These are phyloP conservation scores for Mixia osmundae DNA, from an alignment of 1,284 basidiomycete genomes.

Conservation along the genomic window DNA sequence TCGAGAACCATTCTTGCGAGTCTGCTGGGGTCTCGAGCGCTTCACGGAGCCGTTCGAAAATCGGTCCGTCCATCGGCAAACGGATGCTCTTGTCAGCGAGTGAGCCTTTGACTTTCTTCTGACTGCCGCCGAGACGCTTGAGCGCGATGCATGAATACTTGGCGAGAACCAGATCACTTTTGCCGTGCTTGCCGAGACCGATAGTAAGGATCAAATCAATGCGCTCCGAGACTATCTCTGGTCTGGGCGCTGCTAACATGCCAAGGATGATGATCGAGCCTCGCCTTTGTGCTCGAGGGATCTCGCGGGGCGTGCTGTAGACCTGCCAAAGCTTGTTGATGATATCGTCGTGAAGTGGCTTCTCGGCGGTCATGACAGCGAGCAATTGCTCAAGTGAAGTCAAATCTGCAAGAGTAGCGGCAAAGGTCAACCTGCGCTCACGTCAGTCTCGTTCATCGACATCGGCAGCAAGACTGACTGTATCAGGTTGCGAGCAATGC, in stretches of 20 bases:
- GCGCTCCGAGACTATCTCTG: constrained; percentile 62
- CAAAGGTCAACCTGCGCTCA: constrained; percentile 46
- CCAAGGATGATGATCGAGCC: constrained; percentile 86
- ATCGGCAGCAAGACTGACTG: constrained; percentile 38
- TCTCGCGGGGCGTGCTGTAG: constrained; percentile 54
- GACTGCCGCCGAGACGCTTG: constrained; percentile 74
- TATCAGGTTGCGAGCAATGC: constrained; percentile 97
- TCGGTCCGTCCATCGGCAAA: constrained; percentile 61
- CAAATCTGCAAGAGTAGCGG: constrained; percentile 77
- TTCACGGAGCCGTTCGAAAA: constrained; percentile 63
- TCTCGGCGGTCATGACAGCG: constrained; percentile 71
- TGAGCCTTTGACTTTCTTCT: constrained; percentile 89
- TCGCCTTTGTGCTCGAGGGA: constrained; percentile 60
- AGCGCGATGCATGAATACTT: constrained; percentile 84
- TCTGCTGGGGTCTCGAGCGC: constrained; percentile 31
- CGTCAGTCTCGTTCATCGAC: neutral
- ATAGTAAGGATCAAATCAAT: constrained; percentile 66
- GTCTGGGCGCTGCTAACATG: constrained; percentile 74
- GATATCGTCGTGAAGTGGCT: constrained; percentile 57
- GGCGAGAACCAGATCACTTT: constrained; percentile 68
- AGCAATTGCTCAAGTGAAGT: constrained; percentile 92
- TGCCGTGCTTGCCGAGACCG: constrained; percentile 66
- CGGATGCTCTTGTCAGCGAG: constrained; percentile 67
- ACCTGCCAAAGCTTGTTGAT: constrained; percentile 84
- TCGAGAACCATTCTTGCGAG: constrained; percentile 38